Base-by-base conservation (phyloP, 352 stramenopile species). In the Globisporangium okanoganense region DNA sequence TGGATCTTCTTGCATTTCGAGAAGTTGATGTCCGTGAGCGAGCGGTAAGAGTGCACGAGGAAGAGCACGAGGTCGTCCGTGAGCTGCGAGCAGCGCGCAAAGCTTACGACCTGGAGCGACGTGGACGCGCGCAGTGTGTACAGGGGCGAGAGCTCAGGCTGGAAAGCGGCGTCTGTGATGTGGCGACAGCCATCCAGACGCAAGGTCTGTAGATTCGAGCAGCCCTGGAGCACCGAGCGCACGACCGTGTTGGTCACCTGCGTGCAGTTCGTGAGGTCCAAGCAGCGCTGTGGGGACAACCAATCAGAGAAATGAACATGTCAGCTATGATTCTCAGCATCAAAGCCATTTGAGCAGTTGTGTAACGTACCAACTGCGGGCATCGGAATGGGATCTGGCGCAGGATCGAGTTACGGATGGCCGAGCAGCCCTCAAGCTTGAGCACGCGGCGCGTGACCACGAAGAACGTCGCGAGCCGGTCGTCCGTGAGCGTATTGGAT, bases 161-260 rank as follows among this genome's bases (percentile, higher is more conserved):
- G 85, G 73, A 95, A 95, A 12, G 87, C 87, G 2, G 85, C 83
- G 60, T 95, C 87, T 0, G 87, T 95, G 71, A 94, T 91, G 67
- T 94, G 85, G 56, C 83, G 82, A 56, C 85, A 94, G 60, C 84
- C 85, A 67, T 93, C 87, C 40, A 95, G 69, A n/a, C 84, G 79
- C 58, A 95, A 67, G 38, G 76, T 86, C 72, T 94, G 82, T 48
- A 95, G 70, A 38, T 74, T 75, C 48, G 78, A 67, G 62, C 87
- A 95, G 10, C 84, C 83, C 55, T 93, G 87, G 33, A 95, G 66
- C 55, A 94, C 77, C 18, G 82, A 76, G 20, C 82, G 85, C 51
- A 95, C 78, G 51, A 95, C 84, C 5, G 83, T 83, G 69, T 94
- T 95, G 68, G 78, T 94, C 56, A 95, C 87, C 71, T 95, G 87